Percentiles rank a stretch among this genome's conserved stretches.
Evolutionary conservation across 129 eudicot species (phyloP).

Genomic region (Smallanthus sonchifolius): DNA sequence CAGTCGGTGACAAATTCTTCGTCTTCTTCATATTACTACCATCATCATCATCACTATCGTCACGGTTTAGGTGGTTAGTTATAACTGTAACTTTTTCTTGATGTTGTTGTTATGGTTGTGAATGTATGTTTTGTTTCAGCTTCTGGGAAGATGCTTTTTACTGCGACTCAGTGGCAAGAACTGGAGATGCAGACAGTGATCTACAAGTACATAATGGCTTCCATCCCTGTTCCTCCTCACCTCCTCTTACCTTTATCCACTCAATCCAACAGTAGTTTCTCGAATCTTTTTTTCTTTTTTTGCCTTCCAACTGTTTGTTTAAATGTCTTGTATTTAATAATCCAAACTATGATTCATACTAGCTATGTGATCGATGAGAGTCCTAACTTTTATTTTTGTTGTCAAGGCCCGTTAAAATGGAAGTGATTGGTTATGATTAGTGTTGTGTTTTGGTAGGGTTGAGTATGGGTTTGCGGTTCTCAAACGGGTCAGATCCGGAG

Average conservation of each 20-base stretch:
- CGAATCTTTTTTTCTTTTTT: not conserved
- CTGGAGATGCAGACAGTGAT: slow-evolving; percentile 65
- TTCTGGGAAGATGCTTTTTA: slow-evolving; percentile 40
- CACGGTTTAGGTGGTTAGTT: not conserved
- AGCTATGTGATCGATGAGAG: no score
- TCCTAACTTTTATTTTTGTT: no score
- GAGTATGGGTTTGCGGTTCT: slow-evolving; percentile 38
- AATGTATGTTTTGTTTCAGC: not conserved
- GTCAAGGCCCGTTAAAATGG: no score
- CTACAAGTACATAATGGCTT: slow-evolving; percentile 61
- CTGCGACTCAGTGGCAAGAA: slow-evolving; percentile 64
- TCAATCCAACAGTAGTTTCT: slow-evolving; percentile 49
- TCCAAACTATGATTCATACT: no score
- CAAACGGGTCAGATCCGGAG: slow-evolving; percentile 58
- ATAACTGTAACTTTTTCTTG: not conserved
- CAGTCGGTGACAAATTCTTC: slow-evolving; percentile 10
- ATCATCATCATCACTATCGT: not conserved
- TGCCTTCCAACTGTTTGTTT: not conserved
- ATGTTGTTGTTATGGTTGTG: not conserved
- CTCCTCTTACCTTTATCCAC: slow-evolving; percentile 37
- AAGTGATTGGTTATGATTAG: not conserved
- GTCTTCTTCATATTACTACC: slow-evolving; percentile 3
- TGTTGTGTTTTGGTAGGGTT: slow-evolving; percentile 13
- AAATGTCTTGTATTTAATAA: not conserved
- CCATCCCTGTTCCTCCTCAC: slow-evolving; percentile 55